A percentile compares a stretch with the other conserved stretches of the same genome.
These are phyloP conservation scores for Turnera subulata DNA, from an alignment of 345 rosid genomes.

Conservation along the genomic window DNA sequence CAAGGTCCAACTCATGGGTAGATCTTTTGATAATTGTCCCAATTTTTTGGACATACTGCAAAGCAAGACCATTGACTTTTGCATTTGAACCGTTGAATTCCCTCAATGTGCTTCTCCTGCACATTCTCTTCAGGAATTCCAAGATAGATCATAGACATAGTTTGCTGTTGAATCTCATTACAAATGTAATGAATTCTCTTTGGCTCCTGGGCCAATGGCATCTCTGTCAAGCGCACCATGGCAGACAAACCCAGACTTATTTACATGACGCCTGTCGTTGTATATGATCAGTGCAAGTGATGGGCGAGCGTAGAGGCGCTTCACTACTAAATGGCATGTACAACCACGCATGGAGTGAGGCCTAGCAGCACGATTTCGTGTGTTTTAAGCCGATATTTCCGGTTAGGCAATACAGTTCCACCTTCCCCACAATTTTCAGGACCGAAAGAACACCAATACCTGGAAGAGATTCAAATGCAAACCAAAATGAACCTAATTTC, in stretches of 20 bases:
- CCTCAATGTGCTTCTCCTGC: constrained; percentile 90
- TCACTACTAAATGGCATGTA: constrained; percentile 80
- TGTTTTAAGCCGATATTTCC: constrained; percentile 80
- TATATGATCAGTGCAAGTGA: constrained; percentile 71
- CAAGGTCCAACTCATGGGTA: constrained; percentile 82
- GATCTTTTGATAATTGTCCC: constrained; percentile 87
- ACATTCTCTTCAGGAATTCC: constrained; percentile 94
- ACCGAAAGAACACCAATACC: constrained; percentile 98
- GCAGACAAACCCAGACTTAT: constrained; percentile 79
- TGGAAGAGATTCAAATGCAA: constrained; percentile 12
- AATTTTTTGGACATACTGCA: constrained; percentile 86
- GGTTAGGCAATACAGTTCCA: constrained; percentile 77
- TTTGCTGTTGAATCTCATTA: constrained; percentile 77
- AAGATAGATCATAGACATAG: constrained; percentile 94
- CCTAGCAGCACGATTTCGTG: constrained; percentile 78
- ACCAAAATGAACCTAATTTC: neutral
- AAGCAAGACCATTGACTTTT: constrained; percentile 66
- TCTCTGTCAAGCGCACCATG: constrained; percentile 96
- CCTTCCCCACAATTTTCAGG: constrained; percentile 98
- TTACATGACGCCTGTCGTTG: constrained; percentile 77
- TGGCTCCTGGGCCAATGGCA: constrained; percentile 95
- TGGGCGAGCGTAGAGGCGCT: constrained; percentile 75
- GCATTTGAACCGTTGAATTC: constrained; percentile 79
- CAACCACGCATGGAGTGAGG: constrained; percentile 99
- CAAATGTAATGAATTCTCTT: constrained; percentile 82